Evolutionary conservation across 1,284 basidiomycete genomes (phyloP).

Genomic region (Pseudozyma sp.): DNA sequence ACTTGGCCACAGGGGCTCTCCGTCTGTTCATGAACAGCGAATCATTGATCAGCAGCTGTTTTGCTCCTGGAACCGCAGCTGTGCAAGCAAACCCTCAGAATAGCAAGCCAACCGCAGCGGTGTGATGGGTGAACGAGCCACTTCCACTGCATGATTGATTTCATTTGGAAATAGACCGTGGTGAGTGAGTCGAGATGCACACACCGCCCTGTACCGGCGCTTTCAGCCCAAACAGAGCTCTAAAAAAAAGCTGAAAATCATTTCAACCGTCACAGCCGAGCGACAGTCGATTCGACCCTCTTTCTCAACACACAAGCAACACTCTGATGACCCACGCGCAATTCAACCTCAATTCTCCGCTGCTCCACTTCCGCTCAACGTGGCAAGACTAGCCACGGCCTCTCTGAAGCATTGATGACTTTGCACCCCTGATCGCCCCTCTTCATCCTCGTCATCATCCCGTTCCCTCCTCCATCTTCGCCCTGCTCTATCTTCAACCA

Average conservation of each 20-base stretch:
- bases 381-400: neutral
- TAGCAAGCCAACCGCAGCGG: too few relatives aligned
- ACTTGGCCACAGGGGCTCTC: too few relatives aligned
- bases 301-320: neutral
- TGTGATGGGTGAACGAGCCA: too few relatives aligned
- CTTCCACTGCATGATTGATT: too few relatives aligned
- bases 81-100: too few relatives aligned
- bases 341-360: neutral
- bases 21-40: too few relatives aligned
- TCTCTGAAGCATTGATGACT: conserved; percentile 1
- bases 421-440: neutral
- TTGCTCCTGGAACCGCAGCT: too few relatives aligned
- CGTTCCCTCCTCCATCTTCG: neutral
- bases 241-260: conserved; percentile 1
- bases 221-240: neutral
- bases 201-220: neutral
- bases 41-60: too few relatives aligned
- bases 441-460: neutral
- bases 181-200: too few relatives aligned
- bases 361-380: conserved; percentile 9
- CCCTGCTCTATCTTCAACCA: neutral
- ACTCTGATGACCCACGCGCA: neutral
- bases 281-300: neutral
- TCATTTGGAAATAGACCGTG: too few relatives aligned
- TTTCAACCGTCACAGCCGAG: conserved; percentile 5